These are phyloP conservation scores for Rachicladosporium sp. DNA, from an alignment of 2,329 filamentous ascomycete genomes.

Conservation along the genomic window DNA sequence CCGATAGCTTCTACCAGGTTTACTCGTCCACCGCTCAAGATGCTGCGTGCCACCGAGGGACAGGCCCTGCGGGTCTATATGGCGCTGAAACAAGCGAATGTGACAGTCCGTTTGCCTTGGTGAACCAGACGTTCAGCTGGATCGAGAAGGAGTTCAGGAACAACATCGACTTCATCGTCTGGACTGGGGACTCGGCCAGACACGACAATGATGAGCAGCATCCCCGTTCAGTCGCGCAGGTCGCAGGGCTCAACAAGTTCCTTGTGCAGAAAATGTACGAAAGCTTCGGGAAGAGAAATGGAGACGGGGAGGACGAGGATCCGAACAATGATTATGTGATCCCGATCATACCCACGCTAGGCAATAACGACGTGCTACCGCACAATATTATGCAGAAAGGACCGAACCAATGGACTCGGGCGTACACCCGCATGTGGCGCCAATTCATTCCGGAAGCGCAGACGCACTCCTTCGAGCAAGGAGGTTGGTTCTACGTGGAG, in stretches of 20 bases:
- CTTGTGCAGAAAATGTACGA: conserved; percentile 66
- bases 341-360: conserved; percentile 31
- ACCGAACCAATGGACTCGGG: conserved; percentile 74
- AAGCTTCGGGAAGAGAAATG: conserved; percentile 50
- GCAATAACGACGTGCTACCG: conserved; percentile 61
- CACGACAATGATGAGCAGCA: conserved; percentile 34
- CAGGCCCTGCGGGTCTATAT: conserved; percentile 66
- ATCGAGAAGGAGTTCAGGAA: conserved; percentile 41
- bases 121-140: conserved; percentile 87
- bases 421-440: conserved; percentile 67
- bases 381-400: conserved; percentile 85
- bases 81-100: conserved; percentile 81
- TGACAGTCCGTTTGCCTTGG: conserved; percentile 66
- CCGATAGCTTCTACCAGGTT: conserved; percentile 73
- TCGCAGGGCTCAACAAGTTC: conserved; percentile 62
- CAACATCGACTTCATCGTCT: conserved; percentile 28
- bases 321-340: background rate
- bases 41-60: conserved; percentile 64
- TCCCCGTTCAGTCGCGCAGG: conserved; percentile 62
- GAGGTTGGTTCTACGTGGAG: conserved; percentile 90
- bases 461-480: conserved; percentile 77
- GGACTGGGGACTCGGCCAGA: conserved; percentile 28
- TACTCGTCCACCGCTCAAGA: conserved; percentile 59
- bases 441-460: conserved; percentile 86
- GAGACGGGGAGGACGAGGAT: conserved; percentile 19